A percentile compares a stretch with the other conserved stretches of the same genome.
Evolutionary conservation across 768 basidiomycete species (phyloP).

Genomic region (Pleurotus eryngii): DNA sequence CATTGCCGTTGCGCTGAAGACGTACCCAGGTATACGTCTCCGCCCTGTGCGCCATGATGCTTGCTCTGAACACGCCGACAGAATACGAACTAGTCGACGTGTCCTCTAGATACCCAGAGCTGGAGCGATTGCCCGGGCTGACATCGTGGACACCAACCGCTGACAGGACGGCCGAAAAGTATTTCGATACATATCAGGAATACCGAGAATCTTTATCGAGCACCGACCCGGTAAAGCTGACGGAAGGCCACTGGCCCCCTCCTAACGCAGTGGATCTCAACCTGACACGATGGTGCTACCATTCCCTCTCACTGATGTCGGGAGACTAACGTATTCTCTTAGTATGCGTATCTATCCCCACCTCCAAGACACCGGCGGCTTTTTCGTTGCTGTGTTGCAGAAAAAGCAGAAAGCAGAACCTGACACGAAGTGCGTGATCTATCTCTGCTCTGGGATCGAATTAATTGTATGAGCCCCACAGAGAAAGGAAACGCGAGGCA

Average conservation of each 20-base stretch:
- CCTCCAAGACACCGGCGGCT: constrained; percentile 94
- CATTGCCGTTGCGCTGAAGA: constrained; percentile 75
- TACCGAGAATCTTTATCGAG: constrained; percentile 46
- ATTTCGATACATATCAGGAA: constrained; percentile 58
- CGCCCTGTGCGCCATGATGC: neutral
- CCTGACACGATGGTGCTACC: constrained; percentile 60
- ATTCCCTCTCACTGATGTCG: too few relatives aligned
- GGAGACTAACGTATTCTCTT: too few relatives aligned
- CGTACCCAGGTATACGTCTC: constrained; percentile 35
- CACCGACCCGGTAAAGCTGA: constrained; percentile 54
- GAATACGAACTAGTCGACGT: constrained; percentile 82
- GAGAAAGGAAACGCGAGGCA: constrained; percentile 54
- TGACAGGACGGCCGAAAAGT: constrained; percentile 46
- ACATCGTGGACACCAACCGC: constrained; percentile 75
- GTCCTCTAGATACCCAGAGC: constrained; percentile 63
- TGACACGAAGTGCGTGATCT: neutral
- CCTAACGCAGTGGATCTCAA: constrained; percentile 54
- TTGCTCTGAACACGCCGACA: constrained; percentile 17
- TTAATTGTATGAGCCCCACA: neutral
- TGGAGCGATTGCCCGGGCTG: constrained; percentile 75
- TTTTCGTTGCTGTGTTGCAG: constrained; percentile 91
- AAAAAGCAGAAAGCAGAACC: constrained; percentile 27
- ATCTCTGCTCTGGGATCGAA: too few relatives aligned
- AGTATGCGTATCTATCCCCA: constrained; percentile 71
- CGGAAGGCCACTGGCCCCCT: constrained; percentile 80